A percentile compares a stretch with the other conserved stretches of the same genome.
These are phyloP conservation scores for Pisolithus albus DNA, from an alignment of 768 basidiomycete species.

Conservation along the genomic window DNA sequence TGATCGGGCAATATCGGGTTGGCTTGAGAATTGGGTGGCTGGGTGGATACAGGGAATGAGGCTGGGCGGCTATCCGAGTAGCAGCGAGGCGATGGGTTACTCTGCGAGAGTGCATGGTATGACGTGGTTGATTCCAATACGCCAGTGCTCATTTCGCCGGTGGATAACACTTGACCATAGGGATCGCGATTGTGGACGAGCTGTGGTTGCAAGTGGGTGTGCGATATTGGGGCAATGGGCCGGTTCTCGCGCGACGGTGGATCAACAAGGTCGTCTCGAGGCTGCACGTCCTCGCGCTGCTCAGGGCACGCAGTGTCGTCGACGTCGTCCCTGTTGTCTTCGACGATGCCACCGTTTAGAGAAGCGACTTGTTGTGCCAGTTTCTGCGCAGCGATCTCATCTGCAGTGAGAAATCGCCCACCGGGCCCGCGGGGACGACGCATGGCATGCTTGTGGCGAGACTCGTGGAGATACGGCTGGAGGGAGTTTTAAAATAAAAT, in stretches of 20 bases:
- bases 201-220: slow-evolving; percentile 12
- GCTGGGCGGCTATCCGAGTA: slow-evolving; percentile 13
- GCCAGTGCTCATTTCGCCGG: slow-evolving; percentile 8
- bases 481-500: background rate
- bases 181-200: slow-evolving; percentile 10
- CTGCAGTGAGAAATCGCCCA: slow-evolving; percentile 94
- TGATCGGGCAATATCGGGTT: slow-evolving; percentile 11
- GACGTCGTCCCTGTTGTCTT: slow-evolving; percentile 28
- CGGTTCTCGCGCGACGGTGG: slow-evolving; percentile 8
- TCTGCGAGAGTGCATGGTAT: slow-evolving; percentile 18
- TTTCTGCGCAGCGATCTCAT: slow-evolving; percentile 86
- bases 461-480: slow-evolving; percentile 97
- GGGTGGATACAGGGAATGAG: slow-evolving; percentile 13
- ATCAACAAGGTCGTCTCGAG: slow-evolving; percentile 11
- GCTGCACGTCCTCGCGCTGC: slow-evolving; percentile 14
- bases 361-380: slow-evolving; percentile 28
- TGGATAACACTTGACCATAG: slow-evolving; percentile 11
- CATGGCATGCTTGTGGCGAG: slow-evolving; percentile 97
- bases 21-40: slow-evolving; percentile 16
- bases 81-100: slow-evolving; percentile 16
- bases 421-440: slow-evolving; percentile 94
- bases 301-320: slow-evolving; percentile 5
- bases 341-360: slow-evolving; percentile 39
- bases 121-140: slow-evolving; percentile 6
- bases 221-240: slow-evolving; percentile 2